Evolutionary conservation across 1,284 basidiomycete species (phyloP).

Genomic region (Crucibulum parvulum): DNA sequence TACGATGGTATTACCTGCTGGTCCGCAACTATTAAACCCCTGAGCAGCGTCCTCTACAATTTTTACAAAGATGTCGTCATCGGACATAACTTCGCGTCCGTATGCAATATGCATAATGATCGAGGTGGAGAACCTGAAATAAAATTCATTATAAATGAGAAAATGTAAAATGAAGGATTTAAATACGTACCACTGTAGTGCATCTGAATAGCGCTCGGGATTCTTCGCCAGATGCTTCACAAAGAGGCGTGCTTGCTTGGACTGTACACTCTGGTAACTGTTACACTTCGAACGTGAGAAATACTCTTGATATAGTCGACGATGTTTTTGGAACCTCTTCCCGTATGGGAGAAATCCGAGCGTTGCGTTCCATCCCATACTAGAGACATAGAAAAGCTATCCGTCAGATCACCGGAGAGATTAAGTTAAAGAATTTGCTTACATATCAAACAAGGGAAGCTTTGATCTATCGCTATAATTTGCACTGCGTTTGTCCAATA

Average conservation of each 20-base stretch:
- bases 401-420: background rate
- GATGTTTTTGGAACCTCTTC: conserved; percentile 18
- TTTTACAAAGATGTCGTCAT: conserved; percentile 24
- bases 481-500: conserved; percentile 37
- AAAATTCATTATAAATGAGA: background rate
- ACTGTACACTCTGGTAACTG: conserved; percentile 14
- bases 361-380: conserved; percentile 22
- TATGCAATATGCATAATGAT: conserved; percentile 24
- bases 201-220: conserved; percentile 11
- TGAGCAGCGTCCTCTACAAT: conserved; percentile 11
- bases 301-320: conserved; percentile 17
- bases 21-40: conserved; percentile 15
- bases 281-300: conserved; percentile 12
- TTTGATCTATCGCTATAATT: conserved; percentile 39
- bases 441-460: conserved; percentile 13
- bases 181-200: conserved; percentile 13
- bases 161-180: conserved; percentile 1
- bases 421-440: background rate
- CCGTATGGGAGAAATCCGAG: conserved; percentile 22
- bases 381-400: background rate
- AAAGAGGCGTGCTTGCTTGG: conserved; percentile 6
- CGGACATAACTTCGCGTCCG: conserved; percentile 24
- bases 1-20: conserved; percentile 20
- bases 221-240: background rate
- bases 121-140: conserved; percentile 20